Evolutionary conservation across 352 stramenopile species (phyloP).

Genomic region (Pythium utonaiense): DNA sequence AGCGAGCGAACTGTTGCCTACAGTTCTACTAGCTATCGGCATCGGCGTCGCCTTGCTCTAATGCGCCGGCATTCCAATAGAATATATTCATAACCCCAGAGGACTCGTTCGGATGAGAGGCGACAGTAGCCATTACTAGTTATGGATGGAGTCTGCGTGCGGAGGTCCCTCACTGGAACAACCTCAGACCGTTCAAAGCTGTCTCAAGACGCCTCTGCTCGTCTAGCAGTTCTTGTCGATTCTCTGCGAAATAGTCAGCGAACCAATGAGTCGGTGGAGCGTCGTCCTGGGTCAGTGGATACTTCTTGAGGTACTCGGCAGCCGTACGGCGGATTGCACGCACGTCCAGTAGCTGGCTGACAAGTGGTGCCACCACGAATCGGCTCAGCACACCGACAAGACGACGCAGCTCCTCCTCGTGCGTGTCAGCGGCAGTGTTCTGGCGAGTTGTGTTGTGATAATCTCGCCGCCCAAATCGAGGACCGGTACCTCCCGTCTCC

Average conservation of each 20-base stretch:
- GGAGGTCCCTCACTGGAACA: neutral
- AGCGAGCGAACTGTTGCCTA: too few species aligned
- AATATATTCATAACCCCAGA: too few species aligned
- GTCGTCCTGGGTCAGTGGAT: slow-evolving; percentile 2
- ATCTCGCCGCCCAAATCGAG: neutral
- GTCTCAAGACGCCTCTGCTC: neutral
- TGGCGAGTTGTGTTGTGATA: neutral
- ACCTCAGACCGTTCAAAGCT: neutral
- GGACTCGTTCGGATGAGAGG: too few species aligned
- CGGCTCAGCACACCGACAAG: slow-evolving; percentile 1
- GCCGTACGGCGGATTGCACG: neutral
- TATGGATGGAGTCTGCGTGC: too few species aligned
- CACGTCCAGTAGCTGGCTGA: slow-evolving; percentile 4
- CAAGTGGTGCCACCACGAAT: slow-evolving; percentile 9
- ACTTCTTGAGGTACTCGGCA: slow-evolving; percentile 1
- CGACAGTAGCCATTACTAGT: too few species aligned
- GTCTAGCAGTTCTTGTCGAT: neutral
- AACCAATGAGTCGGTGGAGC: slow-evolving; percentile 7
- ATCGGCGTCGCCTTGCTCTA: neutral
- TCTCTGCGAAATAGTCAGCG: neutral
- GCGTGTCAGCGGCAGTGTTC: neutral
- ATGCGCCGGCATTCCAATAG: too few species aligned
- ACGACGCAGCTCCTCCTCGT: neutral
- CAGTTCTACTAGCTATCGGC: neutral
- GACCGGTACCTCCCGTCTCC: neutral